Percentiles rank a stretch among this genome's conserved stretches.
phyloP scores from a whole-genome alignment of 768 basidiomycete genomes.

The Mycena venus region DNA sequence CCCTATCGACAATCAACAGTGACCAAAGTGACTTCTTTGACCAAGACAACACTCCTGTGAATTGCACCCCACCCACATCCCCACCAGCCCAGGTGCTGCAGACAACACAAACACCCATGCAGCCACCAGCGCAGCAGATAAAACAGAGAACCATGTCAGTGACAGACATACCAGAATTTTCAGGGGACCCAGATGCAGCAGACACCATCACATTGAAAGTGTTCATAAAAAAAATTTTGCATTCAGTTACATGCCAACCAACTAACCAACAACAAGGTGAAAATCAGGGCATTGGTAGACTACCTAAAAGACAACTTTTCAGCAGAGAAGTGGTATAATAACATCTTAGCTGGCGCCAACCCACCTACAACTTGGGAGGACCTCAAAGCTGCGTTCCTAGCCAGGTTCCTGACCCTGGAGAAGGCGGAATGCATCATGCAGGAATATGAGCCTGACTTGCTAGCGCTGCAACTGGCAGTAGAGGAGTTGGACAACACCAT shows the following conservation, averaged over 20 bases:
- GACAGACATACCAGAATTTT: background rate
- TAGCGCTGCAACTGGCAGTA: slow-evolving; percentile 18
- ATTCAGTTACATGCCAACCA: slow-evolving; percentile 3
- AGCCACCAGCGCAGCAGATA: too few species aligned
- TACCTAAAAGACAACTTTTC: slow-evolving; percentile 13
- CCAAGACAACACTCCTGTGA: too few species aligned
- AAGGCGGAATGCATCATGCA: slow-evolving; percentile 9
- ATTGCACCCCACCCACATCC: too few species aligned
- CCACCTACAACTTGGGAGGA: background rate
- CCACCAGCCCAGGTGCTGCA: too few species aligned
- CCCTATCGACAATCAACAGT: too few species aligned
- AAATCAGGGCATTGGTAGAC: slow-evolving; percentile 2
- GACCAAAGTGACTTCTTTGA: too few species aligned
- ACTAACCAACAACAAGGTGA: background rate
- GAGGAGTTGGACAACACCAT: slow-evolving; percentile 28
- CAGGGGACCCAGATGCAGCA: background rate
- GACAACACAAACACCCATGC: too few species aligned
- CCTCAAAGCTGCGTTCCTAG: background rate
- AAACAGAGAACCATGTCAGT: too few species aligned
- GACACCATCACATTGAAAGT: background rate
- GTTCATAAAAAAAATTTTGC: slow-evolving; percentile 8
- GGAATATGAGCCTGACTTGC: slow-evolving; percentile 30
- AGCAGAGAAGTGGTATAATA: slow-evolving; percentile 14
- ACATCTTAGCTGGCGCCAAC: background rate
- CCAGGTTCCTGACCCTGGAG: slow-evolving; percentile 1